Base-by-base conservation (phyloP, 805 yeast genomes). In the Candida nanaspora region DNA sequence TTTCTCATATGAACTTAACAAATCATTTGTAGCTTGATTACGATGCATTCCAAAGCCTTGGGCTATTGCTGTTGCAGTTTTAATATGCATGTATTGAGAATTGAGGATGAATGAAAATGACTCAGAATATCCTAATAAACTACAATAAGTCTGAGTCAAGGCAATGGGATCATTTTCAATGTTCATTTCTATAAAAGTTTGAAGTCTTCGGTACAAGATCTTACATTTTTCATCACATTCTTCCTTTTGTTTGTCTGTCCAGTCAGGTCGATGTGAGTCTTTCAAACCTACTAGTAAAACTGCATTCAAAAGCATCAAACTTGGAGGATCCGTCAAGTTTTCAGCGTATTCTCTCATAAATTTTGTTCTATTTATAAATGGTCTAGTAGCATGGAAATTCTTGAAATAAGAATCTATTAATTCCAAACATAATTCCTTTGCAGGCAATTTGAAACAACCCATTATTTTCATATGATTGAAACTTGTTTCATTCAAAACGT, bases 1-100 rank as follows among this genome's bases (percentile, higher is more conserved):
- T 38, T 49, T 57, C 13, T 49, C 53, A 37, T 39, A 22, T 1
- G 29, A 27, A 2, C 53, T 42, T 10, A 52, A 20, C 2, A 42
- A 43, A 11, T 38, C 25, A 15, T 41, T 33, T 3, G 36, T 22
- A 28, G 43, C 46, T 15, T 44, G 49, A 36, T 51, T 75, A 46
- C 86, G 68, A 56, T 86, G 93, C 48, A 86, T 65, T 1, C 95
- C 95, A 52, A 78, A 72, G 11, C 85, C 83, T 54, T 82, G 88
- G 2, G 89, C 89, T 38, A 80, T 65, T 10, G 80, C 72, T 27
- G 82, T 66, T 1, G 87, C 89, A 4, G 78, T 74, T 36, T 83
- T 68, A 6, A 82, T 74, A 94, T 93, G 85, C 56, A 80, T 82
- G 53, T 72, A 82, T 4, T 80, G 76, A 55, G 82, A 83, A 38